Evolutionary conservation across 2,329 filamentous ascomycete species (phyloP).

Genomic region (Pseudogymnoascus pannorum): DNA sequence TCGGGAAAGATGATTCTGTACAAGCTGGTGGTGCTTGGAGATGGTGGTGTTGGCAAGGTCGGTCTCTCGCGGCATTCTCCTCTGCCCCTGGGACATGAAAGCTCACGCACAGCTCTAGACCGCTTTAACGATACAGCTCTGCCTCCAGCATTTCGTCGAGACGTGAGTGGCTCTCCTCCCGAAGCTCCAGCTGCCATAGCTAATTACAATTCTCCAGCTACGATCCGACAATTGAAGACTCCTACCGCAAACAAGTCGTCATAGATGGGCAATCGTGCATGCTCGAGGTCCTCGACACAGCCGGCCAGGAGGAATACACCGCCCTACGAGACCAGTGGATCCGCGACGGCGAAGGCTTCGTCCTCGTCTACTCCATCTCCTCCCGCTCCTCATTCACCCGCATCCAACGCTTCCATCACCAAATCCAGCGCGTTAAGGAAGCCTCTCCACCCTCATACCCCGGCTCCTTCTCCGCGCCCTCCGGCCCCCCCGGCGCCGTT

Average conservation of each 20-base stretch:
- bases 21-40: conserved; percentile 90
- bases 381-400: conserved; percentile 90
- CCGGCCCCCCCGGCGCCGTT: conserved; percentile 55
- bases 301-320: conserved; percentile 97
- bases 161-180: conserved; percentile 39
- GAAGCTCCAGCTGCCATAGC: conserved; percentile 12
- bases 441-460: conserved; percentile 71
- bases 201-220: conserved; percentile 38
- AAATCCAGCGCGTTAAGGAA: conserved; percentile 96
- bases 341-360: conserved; percentile 92
- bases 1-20: conserved; percentile 92
- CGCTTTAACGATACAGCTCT: conserved; percentile 90
- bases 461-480: conserved; percentile 47
- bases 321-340: conserved; percentile 97
- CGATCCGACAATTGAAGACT: conserved; percentile 82
- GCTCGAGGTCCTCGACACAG: conserved; percentile 95
- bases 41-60: conserved; percentile 90
- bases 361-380: conserved; percentile 97
- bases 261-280: conserved; percentile 95
- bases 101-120: conserved; percentile 38
- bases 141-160: conserved; percentile 96
- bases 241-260: conserved; percentile 81
- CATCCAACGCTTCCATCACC: conserved; percentile 92
- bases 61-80: conserved; percentile 7
- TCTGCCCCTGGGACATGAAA: conserved; percentile 1